Conservation (phyloP, 805 yeast species). For the Yamadazyma nakazawae region DNA sequence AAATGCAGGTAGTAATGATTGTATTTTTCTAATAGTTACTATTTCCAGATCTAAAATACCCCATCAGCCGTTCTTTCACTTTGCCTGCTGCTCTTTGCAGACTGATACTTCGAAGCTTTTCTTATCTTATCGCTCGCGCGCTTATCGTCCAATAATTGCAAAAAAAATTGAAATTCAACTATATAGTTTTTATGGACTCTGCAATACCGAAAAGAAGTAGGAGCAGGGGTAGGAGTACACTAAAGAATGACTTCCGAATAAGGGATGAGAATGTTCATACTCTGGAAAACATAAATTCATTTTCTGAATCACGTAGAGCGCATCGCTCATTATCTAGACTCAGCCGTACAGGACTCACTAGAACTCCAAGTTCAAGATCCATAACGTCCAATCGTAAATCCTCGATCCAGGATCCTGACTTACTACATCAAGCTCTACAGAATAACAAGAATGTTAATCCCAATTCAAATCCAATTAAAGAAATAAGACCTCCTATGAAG, state of each 20-base stretch:
- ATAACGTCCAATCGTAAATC: neutral
- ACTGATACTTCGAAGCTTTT: neutral
- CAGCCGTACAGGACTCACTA: neutral
- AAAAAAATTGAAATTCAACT: neutral
- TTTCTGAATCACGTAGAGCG: neutral
- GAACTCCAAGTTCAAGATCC: neutral
- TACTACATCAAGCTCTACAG: slow-evolving; percentile 1
- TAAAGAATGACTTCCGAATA: slow-evolving; percentile 6
- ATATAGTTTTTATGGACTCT: neutral
- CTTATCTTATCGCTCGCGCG: slow-evolving; percentile 1
- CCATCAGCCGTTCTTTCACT: too few species aligned
- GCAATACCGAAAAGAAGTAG: slow-evolving; percentile 1
- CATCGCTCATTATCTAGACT: slow-evolving; percentile 13
- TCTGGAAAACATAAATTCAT: neutral
- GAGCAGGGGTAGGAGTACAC: slow-evolving; percentile 3
- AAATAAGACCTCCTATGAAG: slow-evolving; percentile 11
- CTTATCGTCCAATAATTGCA: slow-evolving; percentile 4
- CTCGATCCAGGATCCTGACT: neutral
- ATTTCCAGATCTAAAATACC: too few species aligned
- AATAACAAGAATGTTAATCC: neutral
- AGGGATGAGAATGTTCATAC: slow-evolving; percentile 8
- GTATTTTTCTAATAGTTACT: too few species aligned
- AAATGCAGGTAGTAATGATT: too few species aligned
- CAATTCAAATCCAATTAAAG: neutral
- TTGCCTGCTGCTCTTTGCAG: neutral